Evolutionary conservation across 768 basidiomycete genomes (phyloP).

Genomic region (Lentinula sp.): DNA sequence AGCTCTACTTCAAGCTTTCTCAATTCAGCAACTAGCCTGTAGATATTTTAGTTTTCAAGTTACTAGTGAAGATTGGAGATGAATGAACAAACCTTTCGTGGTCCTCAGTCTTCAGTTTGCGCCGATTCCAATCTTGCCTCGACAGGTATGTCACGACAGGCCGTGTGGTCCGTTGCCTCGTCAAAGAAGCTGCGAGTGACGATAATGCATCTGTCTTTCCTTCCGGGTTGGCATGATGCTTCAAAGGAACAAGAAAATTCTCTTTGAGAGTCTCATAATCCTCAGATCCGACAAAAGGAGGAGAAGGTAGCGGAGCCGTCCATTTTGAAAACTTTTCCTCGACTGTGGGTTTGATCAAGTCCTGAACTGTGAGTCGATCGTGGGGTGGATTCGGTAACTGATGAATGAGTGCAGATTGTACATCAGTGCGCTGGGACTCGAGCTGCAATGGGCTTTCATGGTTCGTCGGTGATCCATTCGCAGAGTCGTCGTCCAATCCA

Average conservation of each 20-base stretch:
- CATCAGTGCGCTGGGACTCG: background rate
- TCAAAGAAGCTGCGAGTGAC: background rate
- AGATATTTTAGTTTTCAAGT: background rate
- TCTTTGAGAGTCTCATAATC: background rate
- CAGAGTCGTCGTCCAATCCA: conserved; percentile 38
- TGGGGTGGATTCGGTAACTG: background rate
- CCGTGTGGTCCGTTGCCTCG: background rate
- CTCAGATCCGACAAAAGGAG: background rate
- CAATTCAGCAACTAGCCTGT: conserved; percentile 64
- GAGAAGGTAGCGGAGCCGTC: background rate
- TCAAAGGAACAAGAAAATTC: background rate
- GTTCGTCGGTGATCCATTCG: conserved; percentile 18
- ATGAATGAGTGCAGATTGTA: background rate
- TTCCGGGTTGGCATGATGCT: background rate
- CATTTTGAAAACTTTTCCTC: background rate
- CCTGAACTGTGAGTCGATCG: conserved; percentile 1
- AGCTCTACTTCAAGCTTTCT: conserved; percentile 61
- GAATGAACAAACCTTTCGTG: conserved; percentile 41
- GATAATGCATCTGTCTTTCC: background rate
- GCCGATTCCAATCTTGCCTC: conserved; percentile 81
- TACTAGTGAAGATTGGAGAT: background rate
- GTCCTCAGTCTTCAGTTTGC: conserved; percentile 71
- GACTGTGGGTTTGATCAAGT: background rate
- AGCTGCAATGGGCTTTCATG: conserved; percentile 26
- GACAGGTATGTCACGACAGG: conserved; percentile 93